phyloP scores from a whole-genome alignment of 345 rosid species.

The Punica granatum region DNA sequence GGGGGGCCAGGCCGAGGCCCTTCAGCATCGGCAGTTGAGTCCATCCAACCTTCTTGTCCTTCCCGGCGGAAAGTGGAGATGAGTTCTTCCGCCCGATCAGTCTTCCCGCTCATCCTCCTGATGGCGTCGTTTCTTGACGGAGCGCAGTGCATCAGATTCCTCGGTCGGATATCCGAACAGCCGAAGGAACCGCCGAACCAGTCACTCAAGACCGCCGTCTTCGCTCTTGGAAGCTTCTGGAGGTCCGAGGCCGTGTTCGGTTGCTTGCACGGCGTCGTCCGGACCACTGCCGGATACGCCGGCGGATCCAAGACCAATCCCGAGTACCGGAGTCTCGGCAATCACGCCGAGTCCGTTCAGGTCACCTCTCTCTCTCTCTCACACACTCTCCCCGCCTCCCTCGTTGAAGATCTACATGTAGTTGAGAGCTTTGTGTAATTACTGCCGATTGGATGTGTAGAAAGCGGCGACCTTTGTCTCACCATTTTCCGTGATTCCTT shows the following conservation, averaged over 20 bases:
- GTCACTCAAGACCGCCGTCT: slow-evolving; percentile 51
- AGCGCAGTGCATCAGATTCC: slow-evolving; percentile 46
- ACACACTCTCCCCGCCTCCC: too few relatives aligned
- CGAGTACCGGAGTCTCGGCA: slow-evolving; percentile 66
- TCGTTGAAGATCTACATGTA: too few relatives aligned
- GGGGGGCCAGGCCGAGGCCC: too few relatives aligned
- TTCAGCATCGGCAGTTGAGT: neutral
- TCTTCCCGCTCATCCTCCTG: slow-evolving; percentile 15
- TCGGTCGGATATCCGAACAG: slow-evolving; percentile 39
- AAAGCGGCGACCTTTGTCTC: too few relatives aligned
- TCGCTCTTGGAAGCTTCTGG: slow-evolving; percentile 94
- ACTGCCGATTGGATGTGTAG: too few relatives aligned
- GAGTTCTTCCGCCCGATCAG: neutral
- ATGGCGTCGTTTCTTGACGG: slow-evolving; percentile 15
- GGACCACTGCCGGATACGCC: slow-evolving; percentile 65
- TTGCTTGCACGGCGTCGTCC: slow-evolving; percentile 69
- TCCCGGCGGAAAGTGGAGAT: slow-evolving; percentile 2
- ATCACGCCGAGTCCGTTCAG: slow-evolving; percentile 90
- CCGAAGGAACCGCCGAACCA: slow-evolving; percentile 28
- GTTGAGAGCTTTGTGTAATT: too few relatives aligned
- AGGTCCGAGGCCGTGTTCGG: slow-evolving; percentile 92
- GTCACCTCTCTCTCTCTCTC: slow-evolving; percentile 22
- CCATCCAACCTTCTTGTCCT: neutral
- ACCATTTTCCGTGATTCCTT: neutral
- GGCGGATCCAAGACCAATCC: slow-evolving; percentile 77